phyloP scores from a whole-genome alignment of 495 filamentous ascomycete genomes.

The Aspergillus leporis region DNA sequence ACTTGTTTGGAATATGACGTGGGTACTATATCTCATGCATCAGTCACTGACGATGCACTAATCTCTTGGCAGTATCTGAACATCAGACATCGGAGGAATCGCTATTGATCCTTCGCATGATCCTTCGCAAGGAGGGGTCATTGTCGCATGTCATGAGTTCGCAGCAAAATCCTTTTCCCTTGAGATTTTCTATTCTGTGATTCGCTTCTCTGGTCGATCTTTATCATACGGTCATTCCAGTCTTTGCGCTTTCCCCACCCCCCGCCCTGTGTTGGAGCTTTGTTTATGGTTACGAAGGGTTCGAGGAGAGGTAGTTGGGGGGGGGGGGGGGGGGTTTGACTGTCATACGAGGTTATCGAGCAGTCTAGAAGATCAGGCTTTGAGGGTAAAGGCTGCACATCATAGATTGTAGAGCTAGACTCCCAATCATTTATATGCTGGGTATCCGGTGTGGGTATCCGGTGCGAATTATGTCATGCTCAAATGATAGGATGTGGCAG shows the following conservation, averaged over 20 bases:
- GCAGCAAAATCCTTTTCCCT: neutral
- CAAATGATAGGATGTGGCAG: neutral
- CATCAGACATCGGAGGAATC: neutral
- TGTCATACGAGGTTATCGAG: too few species aligned
- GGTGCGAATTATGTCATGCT: neutral
- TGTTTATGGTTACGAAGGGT: too few species aligned
- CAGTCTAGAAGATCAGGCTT: too few species aligned
- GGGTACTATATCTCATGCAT: too few species aligned
- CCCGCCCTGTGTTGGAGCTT: too few species aligned
- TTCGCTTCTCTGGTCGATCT: neutral
- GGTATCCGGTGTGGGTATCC: neutral
- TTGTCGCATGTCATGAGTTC: neutral
- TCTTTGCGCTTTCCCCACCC: too few species aligned
- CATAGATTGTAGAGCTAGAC: neutral
- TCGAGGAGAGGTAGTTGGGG: too few species aligned
- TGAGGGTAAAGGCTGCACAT: too few species aligned
- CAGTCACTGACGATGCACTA: too few species aligned
- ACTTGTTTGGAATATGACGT: too few species aligned
- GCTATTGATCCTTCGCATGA: too few species aligned
- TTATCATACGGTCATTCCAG: neutral
- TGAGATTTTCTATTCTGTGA: neutral
- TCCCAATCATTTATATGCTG: neutral
- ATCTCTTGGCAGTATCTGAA: neutral
- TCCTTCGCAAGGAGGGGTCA: neutral
- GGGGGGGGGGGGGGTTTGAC: too few species aligned